phyloP scores from a whole-genome alignment of 164 flowering plant species.

The Aristolochia californica region DNA sequence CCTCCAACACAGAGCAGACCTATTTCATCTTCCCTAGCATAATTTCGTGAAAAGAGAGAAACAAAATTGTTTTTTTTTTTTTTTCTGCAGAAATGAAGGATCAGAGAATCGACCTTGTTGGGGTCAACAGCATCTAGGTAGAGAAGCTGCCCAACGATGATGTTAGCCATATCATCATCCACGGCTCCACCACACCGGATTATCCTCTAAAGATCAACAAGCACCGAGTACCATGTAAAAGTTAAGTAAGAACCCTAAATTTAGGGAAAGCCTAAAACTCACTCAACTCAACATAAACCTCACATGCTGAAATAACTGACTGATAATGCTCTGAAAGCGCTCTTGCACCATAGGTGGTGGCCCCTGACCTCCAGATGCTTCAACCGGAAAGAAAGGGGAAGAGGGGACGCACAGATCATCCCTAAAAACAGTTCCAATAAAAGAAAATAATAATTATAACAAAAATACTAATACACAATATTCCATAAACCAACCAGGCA shows the following conservation, averaged over 20 bases:
- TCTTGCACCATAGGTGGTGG: slow-evolving; percentile 80
- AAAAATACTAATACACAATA: neutral
- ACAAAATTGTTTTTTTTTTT: neutral
- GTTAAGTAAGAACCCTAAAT: neutral
- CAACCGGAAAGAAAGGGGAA: slow-evolving; percentile 57
- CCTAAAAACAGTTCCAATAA: slow-evolving; percentile 20
- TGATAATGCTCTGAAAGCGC: slow-evolving; percentile 73
- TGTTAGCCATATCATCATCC: slow-evolving; percentile 95
- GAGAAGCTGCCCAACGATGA: slow-evolving; percentile 88
- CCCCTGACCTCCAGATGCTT: slow-evolving; percentile 54
- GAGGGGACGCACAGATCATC: slow-evolving; percentile 72
- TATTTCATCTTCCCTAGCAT: no score
- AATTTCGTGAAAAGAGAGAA: neutral
- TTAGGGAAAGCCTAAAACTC: neutral
- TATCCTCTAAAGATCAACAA: slow-evolving; percentile 45
- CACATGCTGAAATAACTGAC: slow-evolving; percentile 88
- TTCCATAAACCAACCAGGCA: neutral
- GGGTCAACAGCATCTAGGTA: slow-evolving; percentile 96
- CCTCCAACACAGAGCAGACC: no score
- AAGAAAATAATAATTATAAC: neutral
- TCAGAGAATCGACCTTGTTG: slow-evolving; percentile 41
- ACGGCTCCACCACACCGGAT: slow-evolving; percentile 97
- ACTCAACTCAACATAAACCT: neutral
- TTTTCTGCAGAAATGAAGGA: neutral
- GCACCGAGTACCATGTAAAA: neutral